Evolutionary conservation across 768 basidiomycete species (phyloP).

Genomic region (Boletus rex-veris): DNA sequence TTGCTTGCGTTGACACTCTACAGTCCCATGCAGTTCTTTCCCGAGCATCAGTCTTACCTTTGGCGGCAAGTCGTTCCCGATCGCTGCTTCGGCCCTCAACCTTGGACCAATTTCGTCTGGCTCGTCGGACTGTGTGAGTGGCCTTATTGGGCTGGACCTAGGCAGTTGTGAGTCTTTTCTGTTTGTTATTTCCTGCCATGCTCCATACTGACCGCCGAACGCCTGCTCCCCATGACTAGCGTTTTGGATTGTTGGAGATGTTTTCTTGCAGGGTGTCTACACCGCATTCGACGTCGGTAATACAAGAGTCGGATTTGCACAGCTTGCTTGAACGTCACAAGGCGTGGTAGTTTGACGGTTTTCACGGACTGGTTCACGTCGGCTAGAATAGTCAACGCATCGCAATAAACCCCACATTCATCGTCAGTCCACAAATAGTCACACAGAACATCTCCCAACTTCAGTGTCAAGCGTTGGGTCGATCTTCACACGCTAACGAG

Average conservation of each 20-base stretch:
- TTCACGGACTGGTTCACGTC: too few relatives aligned
- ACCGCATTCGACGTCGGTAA: slow-evolving; percentile 39
- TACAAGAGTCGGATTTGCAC: slow-evolving; percentile 36
- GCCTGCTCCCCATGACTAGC: not conserved
- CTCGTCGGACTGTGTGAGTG: slow-evolving; percentile 30
- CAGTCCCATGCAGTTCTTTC: slow-evolving; percentile 29
- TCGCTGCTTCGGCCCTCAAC: slow-evolving; percentile 34
- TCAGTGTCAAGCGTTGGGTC: too few relatives aligned
- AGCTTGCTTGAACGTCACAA: slow-evolving; percentile 5
- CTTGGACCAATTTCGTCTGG: slow-evolving; percentile 29
- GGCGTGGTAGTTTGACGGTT: too few relatives aligned
- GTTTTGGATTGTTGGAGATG: slow-evolving; percentile 34
- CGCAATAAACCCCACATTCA: too few relatives aligned
- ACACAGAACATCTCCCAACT: too few relatives aligned
- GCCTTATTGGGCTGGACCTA: slow-evolving; percentile 18
- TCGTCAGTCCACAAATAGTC: too few relatives aligned
- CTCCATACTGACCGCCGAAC: not conserved
- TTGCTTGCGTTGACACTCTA: not conserved
- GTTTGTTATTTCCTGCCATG: not conserved
- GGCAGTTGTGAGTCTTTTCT: slow-evolving; percentile 1
- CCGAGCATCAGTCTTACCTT: slow-evolving; percentile 35
- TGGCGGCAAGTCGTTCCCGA: slow-evolving; percentile 33
- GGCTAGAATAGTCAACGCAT: too few relatives aligned
- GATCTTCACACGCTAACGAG: too few relatives aligned
- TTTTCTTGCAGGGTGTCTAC: slow-evolving; percentile 44